Base-by-base conservation (phyloP, 2,329 filamentous ascomycete genomes). In the Alternaria postmessia region DNA sequence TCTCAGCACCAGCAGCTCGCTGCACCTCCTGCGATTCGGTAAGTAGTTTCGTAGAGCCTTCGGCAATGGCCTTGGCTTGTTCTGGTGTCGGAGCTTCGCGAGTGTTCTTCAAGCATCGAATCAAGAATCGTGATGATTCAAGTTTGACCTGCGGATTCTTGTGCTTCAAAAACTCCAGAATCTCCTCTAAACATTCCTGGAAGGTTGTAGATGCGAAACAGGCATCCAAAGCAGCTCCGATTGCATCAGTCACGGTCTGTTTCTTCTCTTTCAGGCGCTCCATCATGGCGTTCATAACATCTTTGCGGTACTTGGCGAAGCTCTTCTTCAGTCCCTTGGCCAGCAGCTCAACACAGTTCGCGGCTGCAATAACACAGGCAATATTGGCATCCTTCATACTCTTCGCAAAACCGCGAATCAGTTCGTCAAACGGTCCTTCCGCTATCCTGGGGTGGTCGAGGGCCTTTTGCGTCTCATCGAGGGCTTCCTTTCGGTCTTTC, bases 301-400 rank as follows among this genome's bases (percentile, higher is more conserved):
- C 86, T 3, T 89, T 84, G 54, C 94, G 89, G 76, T 99, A 93
- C 79, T 91, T 97, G 54, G 82, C 84, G 75, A 96, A 99, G 24
- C 85, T 81, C 70, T 87, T 89, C 44, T 92, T 89, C 62, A 99
- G 77, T 49, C 95, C 95, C 72, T 92, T 95, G 46, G 94, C 94
- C 26, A 99, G 82, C 28, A 91, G 86, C 72, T 98, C 94, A 34
- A 97, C 91, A 79, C 94, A 97, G 71, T 96, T 94, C 3, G 94
- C 95, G 6, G 96, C 94, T 65, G 95, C 90, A 2, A 91, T 95
- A 20, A 97, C 95, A 49, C 98, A 95, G 5, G 92, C 91, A 68
- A 99, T 91, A 75, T 99, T 99, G 70, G 96, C 95, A 70, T 99
- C 96, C 79, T 99, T 99, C 95, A 99, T 99, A 70, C 88, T 93